Base-by-base conservation (phyloP, 2,329 filamentous ascomycete species). In the Pseudocercospora ulei region DNA sequence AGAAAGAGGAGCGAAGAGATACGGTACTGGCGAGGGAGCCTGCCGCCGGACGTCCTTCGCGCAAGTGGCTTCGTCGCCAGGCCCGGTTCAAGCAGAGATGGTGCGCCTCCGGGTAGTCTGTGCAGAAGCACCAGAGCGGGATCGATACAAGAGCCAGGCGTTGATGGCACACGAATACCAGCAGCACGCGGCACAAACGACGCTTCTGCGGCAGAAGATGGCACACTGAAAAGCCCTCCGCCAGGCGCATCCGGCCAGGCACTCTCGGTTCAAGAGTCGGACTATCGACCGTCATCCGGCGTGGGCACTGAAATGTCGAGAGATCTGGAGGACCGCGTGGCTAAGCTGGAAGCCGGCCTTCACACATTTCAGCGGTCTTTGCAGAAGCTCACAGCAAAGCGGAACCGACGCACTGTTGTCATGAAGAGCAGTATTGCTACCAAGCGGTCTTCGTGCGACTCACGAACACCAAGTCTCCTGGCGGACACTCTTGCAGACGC, bases 1-100 rank as follows among this genome's bases (percentile, higher is more conserved):
- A 46, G 56, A 16, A 56, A 60, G 37, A 53, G 56, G 35, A 59
- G 53, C 34, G 54, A 57, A 16, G 60, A 62, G 49, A 60, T 62
- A 16, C 42, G 52, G 22, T 58, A 54, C 34, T 61, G 59, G 60
- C 49, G 59, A 5, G 56, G 59, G 31, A 60, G 57, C 48, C 50
- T 55, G 25, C 28, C 53, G 43, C 34, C 46, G 27, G 44, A 47
- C 28, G 52, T 58, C 3, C 28, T 57, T 14, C 53, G 55, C 4
- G 52, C 53, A 3, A 55, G 53, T 16, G 56, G 55, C 9, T 53
- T 56, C 40, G 43, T 36, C 5, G 35, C 46, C 6, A 1, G 30
- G 30, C 30, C 30, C n/a, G 23, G 30, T 19, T 33, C 30, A 5
- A 33, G 18, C 30, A 33, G 18, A 33, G 30, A 24, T 17, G 35